These are phyloP conservation scores for Phytopythium vexans DNA, from an alignment of 352 stramenopile species.

Conservation along the genomic window DNA sequence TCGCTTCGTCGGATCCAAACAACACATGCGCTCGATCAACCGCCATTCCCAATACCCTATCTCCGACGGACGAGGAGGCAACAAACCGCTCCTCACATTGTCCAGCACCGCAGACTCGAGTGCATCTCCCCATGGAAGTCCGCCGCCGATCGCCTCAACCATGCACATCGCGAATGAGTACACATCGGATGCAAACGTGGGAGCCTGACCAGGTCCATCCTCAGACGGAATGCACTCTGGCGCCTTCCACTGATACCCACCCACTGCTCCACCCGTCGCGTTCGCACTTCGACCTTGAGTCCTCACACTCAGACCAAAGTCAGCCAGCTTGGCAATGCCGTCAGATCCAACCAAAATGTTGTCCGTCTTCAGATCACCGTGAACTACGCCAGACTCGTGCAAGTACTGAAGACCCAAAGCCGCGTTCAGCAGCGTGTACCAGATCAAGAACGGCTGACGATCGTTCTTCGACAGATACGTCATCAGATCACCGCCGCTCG, in stretches of 20 bases:
- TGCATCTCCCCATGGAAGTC: slow-evolving; percentile 27
- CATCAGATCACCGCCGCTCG: slow-evolving; percentile 19
- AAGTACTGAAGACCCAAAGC: slow-evolving; percentile 24
- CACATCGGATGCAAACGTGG: slow-evolving; percentile 26
- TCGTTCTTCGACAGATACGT: slow-evolving; percentile 13
- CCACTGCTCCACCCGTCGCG: slow-evolving; percentile 3
- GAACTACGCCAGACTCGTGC: slow-evolving; percentile 27
- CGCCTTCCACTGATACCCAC: slow-evolving; percentile 22
- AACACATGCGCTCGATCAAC: slow-evolving; percentile 27
- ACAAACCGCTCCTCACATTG: slow-evolving; percentile 13
- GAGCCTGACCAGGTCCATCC: background rate
- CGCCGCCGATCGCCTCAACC: slow-evolving; percentile 18
- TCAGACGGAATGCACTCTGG: slow-evolving; percentile 15
- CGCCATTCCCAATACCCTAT: slow-evolving; percentile 23
- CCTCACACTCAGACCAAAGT: slow-evolving; percentile 25
- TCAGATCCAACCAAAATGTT: slow-evolving; percentile 28
- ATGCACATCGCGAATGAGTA: too few species aligned
- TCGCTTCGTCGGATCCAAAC: slow-evolving; percentile 23
- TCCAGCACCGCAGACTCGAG: slow-evolving; percentile 19
- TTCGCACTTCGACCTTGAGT: background rate
- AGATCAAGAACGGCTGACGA: slow-evolving; percentile 5
- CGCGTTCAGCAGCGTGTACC: slow-evolving; percentile 22
- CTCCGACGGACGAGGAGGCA: slow-evolving; percentile 18
- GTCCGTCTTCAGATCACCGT: slow-evolving; percentile 32
- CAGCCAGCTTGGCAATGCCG: slow-evolving; percentile 23